phyloP scores from a whole-genome alignment of 805 yeast genomes.

The Saccharomyces jurei region DNA sequence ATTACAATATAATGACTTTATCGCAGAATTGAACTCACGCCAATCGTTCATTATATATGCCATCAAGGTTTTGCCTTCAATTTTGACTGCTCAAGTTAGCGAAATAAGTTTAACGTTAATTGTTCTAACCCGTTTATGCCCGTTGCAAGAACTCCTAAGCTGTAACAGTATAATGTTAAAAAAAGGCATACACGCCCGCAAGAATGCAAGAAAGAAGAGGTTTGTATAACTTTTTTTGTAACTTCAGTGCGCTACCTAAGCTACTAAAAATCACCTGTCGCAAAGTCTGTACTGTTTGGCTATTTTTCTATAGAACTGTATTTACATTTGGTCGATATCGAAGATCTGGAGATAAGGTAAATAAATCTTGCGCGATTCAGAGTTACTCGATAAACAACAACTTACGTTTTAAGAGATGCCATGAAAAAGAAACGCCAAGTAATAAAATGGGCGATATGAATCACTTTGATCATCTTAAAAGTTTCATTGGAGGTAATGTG shows the following conservation, averaged over 20 bases:
- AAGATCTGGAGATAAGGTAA: not conserved
- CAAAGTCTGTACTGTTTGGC: not conserved
- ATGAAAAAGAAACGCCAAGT: not conserved
- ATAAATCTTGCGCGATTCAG: not conserved
- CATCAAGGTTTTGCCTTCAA: not conserved
- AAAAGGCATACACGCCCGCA: not conserved
- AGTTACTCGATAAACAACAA: not conserved
- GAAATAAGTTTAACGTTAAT: not conserved
- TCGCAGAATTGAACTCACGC: slow-evolving; percentile 6
- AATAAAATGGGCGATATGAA: not conserved
- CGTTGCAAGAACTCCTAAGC: not conserved
- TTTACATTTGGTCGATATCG: not conserved
- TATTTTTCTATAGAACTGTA: not conserved
- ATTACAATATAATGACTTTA: slow-evolving; percentile 2
- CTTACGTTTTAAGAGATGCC: not conserved
- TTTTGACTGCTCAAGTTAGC: not conserved
- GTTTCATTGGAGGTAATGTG: slow-evolving; percentile 31
- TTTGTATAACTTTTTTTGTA: not conserved
- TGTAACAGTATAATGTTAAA: not conserved
- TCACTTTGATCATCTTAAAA: slow-evolving; percentile 13
- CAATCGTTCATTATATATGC: slow-evolving; percentile 1
- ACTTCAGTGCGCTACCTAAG: not conserved
- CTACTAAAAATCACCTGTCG: not conserved
- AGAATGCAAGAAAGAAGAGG: not conserved
- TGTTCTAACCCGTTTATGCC: not conserved